These are phyloP conservation scores for Xeromyces bisporus DNA, from an alignment of 495 filamentous ascomycete species.

Conservation along the genomic window DNA sequence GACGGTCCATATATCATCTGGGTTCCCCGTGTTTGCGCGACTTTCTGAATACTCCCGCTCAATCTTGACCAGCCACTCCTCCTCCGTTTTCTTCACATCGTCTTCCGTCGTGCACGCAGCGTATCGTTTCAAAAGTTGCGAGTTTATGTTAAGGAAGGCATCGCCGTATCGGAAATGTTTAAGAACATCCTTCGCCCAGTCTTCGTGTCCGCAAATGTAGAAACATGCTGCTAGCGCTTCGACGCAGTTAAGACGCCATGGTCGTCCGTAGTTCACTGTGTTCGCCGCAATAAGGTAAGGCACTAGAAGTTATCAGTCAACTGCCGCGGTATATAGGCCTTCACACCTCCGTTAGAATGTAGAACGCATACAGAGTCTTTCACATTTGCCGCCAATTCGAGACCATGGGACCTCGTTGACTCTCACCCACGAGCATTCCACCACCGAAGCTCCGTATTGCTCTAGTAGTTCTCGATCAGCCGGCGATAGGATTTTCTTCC, in stretches of 20 bases:
- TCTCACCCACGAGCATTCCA: slow-evolving; percentile 93
- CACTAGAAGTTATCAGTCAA: slow-evolving; percentile 23
- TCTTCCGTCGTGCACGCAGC: slow-evolving; percentile 68
- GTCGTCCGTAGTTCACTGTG: slow-evolving; percentile 90
- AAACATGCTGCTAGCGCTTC: slow-evolving; percentile 89
- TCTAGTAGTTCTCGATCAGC: slow-evolving; percentile 68
- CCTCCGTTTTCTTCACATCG: slow-evolving; percentile 72
- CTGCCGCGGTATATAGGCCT: too few relatives aligned
- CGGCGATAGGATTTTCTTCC: slow-evolving; percentile 64
- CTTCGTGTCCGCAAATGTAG: slow-evolving; percentile 74
- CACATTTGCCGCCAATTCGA: slow-evolving; percentile 87
- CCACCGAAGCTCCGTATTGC: slow-evolving; percentile 81
- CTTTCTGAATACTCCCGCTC: slow-evolving; percentile 78
- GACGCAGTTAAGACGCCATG: slow-evolving; percentile 86
- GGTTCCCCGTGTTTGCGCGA: slow-evolving; percentile 39
- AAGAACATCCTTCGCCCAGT: slow-evolving; percentile 76
- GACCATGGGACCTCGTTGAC: slow-evolving; percentile 80
- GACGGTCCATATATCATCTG: slow-evolving; percentile 60
- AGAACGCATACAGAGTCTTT: slow-evolving; percentile 48
- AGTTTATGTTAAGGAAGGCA: slow-evolving; percentile 79
- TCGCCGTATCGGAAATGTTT: slow-evolving; percentile 75
- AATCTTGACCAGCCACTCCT: slow-evolving; percentile 73
- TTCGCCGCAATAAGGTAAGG: slow-evolving; percentile 96
- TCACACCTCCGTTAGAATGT: too few relatives aligned
- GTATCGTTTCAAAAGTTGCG: slow-evolving; percentile 64